phyloP scores from a whole-genome alignment of 108 stramenopile genomes.

The Conticribra guillardii region DNA sequence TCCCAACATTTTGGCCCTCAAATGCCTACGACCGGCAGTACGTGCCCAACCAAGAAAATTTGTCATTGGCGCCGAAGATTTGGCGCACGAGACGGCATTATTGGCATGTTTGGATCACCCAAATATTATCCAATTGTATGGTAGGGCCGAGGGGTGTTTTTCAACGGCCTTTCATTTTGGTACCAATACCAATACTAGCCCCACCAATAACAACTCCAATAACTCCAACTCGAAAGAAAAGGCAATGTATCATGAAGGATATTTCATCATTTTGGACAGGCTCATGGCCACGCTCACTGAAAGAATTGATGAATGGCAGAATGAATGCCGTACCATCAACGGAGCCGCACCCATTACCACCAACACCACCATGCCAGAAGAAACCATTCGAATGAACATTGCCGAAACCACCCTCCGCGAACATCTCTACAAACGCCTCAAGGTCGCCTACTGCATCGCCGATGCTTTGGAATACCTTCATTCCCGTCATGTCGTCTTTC shows the following conservation, averaged over 20 bases:
- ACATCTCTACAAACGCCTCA: constrained; percentile 35
- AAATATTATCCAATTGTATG: constrained; percentile 41
- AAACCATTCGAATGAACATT: background rate
- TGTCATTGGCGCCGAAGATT: constrained; percentile 46
- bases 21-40: constrained; percentile 41
- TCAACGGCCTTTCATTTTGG: constrained; percentile 33
- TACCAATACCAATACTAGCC: background rate
- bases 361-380: background rate
- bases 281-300: constrained; percentile 44
- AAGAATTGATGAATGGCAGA: constrained; percentile 55
- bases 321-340: constrained; percentile 25
- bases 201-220: background rate
- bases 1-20: constrained; percentile 36
- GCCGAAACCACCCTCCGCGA: constrained; percentile 24
- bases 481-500: constrained; percentile 64
- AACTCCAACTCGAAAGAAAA: constrained; percentile 2
- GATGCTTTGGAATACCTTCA: constrained; percentile 78
- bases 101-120: constrained; percentile 44
- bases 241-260: constrained; percentile 40
- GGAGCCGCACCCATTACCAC: background rate
- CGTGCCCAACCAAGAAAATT: constrained; percentile 36
- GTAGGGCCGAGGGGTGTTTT: constrained; percentile 38
- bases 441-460: constrained; percentile 63
- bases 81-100: constrained; percentile 44
- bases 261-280: constrained; percentile 63